Evolutionary conservation across 371 early-diverging fungal genomes (phyloP).

Genomic region (Aphelidium insulamus): DNA sequence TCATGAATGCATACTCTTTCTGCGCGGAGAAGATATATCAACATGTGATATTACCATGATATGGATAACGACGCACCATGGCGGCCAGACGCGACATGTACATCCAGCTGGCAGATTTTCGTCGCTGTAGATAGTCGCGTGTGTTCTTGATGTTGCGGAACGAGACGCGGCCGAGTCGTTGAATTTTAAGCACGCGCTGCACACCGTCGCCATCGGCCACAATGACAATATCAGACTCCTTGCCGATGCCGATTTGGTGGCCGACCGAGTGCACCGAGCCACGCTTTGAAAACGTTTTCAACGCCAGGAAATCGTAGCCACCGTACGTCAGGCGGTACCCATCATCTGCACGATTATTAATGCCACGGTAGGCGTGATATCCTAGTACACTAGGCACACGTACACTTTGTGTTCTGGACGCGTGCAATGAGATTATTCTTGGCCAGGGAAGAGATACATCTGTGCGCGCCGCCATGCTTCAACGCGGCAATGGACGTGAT

Average conservation of each 20-base stretch:
- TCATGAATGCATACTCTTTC: conserved; percentile 97
- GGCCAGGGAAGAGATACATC: conserved; percentile 58
- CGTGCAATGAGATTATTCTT: conserved; percentile 68
- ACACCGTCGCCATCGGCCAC: conserved; percentile 76
- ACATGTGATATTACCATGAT: too few species aligned
- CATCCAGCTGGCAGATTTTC: conserved; percentile 89
- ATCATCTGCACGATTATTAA: conserved; percentile 33
- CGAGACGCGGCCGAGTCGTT: conserved; percentile 86
- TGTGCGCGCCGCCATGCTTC: conserved; percentile 61
- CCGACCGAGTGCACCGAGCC: conserved; percentile 84
- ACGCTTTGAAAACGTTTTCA: conserved; percentile 75
- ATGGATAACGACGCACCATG: too few species aligned
- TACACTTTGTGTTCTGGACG: conserved; percentile 67
- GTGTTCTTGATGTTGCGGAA: conserved; percentile 96
- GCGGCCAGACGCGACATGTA: conserved; percentile 92
- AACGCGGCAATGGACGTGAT: conserved; percentile 74
- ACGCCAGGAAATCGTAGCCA: conserved; percentile 97
- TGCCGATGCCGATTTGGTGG: conserved; percentile 98
- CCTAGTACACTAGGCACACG: background rate
- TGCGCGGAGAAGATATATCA: too few species aligned
- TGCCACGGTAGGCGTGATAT: background rate
- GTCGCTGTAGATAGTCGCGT: conserved; percentile 82
- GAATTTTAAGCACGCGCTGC: conserved; percentile 74
- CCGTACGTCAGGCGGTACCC: conserved; percentile 96
- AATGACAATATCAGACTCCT: conserved; percentile 94